A percentile compares a stretch with the other conserved stretches of the same genome.
Conservation (phyloP, 768 basidiomycete genomes). For the Serendipita sp. region DNA sequence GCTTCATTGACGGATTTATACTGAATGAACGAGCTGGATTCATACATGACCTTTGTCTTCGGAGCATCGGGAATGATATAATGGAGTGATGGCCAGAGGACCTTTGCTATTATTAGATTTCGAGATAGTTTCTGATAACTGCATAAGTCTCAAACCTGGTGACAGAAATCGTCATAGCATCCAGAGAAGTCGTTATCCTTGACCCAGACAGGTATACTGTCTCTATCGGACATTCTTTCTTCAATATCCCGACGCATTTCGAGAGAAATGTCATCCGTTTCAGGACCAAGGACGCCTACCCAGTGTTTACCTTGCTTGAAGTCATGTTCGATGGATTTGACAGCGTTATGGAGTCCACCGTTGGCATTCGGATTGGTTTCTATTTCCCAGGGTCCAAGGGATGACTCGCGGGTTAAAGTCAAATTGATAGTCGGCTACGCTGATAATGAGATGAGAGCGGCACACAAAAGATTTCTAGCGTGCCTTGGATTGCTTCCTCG, state of each 20-base stretch:
- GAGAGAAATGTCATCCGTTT: slow-evolving; percentile 48
- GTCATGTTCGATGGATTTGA: slow-evolving; percentile 41
- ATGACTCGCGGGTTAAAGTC: slow-evolving; percentile 26
- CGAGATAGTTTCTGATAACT: slow-evolving; percentile 12
- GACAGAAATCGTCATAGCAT: slow-evolving; percentile 77
- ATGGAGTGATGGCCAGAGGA: slow-evolving; percentile 77
- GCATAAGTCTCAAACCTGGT: slow-evolving; percentile 35
- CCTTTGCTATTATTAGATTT: slow-evolving; percentile 18
- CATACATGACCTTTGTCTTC: slow-evolving; percentile 67
- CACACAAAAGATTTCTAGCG: not conserved
- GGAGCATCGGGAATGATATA: slow-evolving; percentile 79
- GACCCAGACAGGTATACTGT: slow-evolving; percentile 56
- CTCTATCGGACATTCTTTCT: slow-evolving; percentile 26
- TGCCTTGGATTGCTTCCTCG: slow-evolving; percentile 6
- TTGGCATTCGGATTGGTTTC: slow-evolving; percentile 61
- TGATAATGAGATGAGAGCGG: not conserved
- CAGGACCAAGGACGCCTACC: slow-evolving; percentile 61
- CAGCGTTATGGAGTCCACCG: slow-evolving; percentile 69
- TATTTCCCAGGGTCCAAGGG: slow-evolving; percentile 27
- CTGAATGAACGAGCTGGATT: slow-evolving; percentile 64
- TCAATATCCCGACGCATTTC: slow-evolving; percentile 42
- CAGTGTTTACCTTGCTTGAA: slow-evolving; percentile 32
- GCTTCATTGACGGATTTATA: slow-evolving; percentile 82
- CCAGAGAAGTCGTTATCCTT: slow-evolving; percentile 47
- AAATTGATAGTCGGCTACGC: not conserved